Percentiles rank a stretch among this genome's conserved stretches.
Evolutionary conservation across 1,284 basidiomycete genomes (phyloP).

Genomic region (Cerrena zonata): DNA sequence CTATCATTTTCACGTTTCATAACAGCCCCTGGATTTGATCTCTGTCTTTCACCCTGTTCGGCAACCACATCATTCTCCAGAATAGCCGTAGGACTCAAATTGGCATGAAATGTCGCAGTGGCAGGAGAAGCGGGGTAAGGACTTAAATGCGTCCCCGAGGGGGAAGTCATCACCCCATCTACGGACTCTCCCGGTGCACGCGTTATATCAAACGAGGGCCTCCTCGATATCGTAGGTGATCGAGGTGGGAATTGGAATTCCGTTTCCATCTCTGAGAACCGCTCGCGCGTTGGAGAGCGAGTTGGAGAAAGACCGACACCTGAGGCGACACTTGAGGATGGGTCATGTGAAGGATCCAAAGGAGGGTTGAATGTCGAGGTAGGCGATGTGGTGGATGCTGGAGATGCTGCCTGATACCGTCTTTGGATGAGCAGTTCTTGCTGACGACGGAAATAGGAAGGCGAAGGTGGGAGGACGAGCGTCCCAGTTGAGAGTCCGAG

Average conservation of each 20-base stretch:
- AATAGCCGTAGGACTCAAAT: too few species aligned
- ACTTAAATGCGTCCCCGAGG: too few species aligned
- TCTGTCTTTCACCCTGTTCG: too few species aligned
- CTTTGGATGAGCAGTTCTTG: slow-evolving; percentile 15
- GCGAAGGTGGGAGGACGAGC: slow-evolving; percentile 72
- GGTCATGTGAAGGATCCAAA: background rate
- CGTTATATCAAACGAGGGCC: background rate
- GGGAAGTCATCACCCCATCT: too few species aligned
- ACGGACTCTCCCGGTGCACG: too few species aligned
- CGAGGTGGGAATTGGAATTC: background rate
- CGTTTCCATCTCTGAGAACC: background rate
- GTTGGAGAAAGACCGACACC: too few species aligned
- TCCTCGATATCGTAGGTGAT: background rate
- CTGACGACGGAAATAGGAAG: slow-evolving; percentile 56
- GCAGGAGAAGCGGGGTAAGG: too few species aligned
- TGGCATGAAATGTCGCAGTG: too few species aligned
- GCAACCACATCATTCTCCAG: too few species aligned
- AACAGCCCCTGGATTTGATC: too few species aligned
- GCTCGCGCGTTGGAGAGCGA: background rate
- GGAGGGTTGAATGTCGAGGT: background rate
- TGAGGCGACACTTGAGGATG: background rate
- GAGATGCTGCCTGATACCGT: background rate
- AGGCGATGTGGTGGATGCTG: slow-evolving; percentile 12
- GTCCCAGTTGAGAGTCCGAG: slow-evolving; percentile 81
- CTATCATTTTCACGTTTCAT: slow-evolving; percentile 53